Evolutionary conservation across 2,329 filamentous ascomycete species (phyloP), one percentile per base, ranked within the genome.

Genomic region (Aspergillus neoniger): DNA sequence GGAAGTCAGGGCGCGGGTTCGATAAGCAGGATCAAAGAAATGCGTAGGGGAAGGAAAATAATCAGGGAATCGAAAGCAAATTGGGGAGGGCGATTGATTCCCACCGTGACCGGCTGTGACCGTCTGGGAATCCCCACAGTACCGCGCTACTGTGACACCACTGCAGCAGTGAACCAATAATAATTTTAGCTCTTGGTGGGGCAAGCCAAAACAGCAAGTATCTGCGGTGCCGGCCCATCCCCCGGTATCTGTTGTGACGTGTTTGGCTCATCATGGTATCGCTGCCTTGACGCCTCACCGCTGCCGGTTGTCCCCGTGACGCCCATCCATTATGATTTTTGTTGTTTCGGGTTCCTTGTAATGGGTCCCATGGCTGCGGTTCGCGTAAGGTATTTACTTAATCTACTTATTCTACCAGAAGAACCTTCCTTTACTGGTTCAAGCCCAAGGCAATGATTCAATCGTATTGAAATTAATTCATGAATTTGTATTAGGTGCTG

Each of bases 41-140:
- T 23, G 25, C 19, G 51, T 59, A 61, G 60, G 62, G 59, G 61
- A 36, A 63, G 63, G 61, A 62, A 63, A 64, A 66, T 63, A 64
- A 61, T 59, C 53, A 36, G 36, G 43, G 55, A 66, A 63, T 65
- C 32, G 30, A 58, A 48, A 55, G 58, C 38, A 41, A 63, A 57
- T 25, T 44, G 28, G 63, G 61, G 59, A 32, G 62, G 59, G 59
- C 51, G 52, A 57, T 59, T 58, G 54, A 30, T 44, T 36, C 52
- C 53, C 53, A 55, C 41, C 41, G 21, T 36, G 25, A 39, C 39
- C 28, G 10, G 28, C n/a, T 15, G 41, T 63, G 59, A 64, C 63
- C 39, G 57, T 62, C 58, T 53, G 30, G 58, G 56, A 47, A 36
- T 6, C 30, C 23, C 23, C 19, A 58, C 44, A 15, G 48, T 62